Conservation (phyloP, 2,329 filamentous ascomycete species). For the Pyrenochaeta sp. region DNA sequence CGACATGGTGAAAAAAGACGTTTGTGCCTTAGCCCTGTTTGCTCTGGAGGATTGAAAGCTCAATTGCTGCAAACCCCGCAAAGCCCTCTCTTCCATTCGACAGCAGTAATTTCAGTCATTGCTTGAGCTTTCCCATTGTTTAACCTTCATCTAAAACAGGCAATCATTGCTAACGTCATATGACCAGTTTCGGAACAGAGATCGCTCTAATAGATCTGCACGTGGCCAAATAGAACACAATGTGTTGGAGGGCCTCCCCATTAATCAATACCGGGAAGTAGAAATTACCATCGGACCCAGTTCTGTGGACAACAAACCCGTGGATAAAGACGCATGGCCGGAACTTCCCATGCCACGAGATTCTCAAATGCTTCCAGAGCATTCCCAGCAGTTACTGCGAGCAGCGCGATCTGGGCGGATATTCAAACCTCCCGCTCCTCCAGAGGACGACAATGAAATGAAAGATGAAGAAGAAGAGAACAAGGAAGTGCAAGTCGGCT, state of each 20-base stretch:
- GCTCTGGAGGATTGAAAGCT: no score
- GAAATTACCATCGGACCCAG: slow-evolving; percentile 71
- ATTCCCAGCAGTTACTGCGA: slow-evolving; percentile 82
- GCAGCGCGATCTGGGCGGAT: slow-evolving; percentile 79
- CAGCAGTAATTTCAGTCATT: no score
- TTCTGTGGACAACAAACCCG: slow-evolving; percentile 67
- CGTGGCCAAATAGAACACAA: slow-evolving; percentile 69
- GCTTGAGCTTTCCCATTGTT: background rate
- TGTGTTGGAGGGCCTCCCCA: slow-evolving; percentile 77
- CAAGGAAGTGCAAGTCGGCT: slow-evolving; percentile 58
- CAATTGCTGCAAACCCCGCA: no score
- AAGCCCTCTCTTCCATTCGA: no score
- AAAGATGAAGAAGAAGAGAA: slow-evolving; percentile 53
- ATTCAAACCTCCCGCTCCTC: slow-evolving; percentile 74
- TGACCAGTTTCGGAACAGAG: slow-evolving; percentile 62
- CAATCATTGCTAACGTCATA: slow-evolving; percentile 35
- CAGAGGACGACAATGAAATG: slow-evolving; percentile 67
- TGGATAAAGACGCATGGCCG: slow-evolving; percentile 71
- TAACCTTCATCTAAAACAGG: no score
- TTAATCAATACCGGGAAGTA: slow-evolving; percentile 87
- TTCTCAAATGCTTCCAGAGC: slow-evolving; percentile 75
- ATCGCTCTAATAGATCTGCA: slow-evolving; percentile 64
- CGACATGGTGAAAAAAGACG: no score
- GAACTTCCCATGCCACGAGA: slow-evolving; percentile 92
- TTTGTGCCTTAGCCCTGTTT: no score